Evolutionary conservation across 164 flowering plant species (phyloP).

Genomic region (Taxillus chinensis): DNA sequence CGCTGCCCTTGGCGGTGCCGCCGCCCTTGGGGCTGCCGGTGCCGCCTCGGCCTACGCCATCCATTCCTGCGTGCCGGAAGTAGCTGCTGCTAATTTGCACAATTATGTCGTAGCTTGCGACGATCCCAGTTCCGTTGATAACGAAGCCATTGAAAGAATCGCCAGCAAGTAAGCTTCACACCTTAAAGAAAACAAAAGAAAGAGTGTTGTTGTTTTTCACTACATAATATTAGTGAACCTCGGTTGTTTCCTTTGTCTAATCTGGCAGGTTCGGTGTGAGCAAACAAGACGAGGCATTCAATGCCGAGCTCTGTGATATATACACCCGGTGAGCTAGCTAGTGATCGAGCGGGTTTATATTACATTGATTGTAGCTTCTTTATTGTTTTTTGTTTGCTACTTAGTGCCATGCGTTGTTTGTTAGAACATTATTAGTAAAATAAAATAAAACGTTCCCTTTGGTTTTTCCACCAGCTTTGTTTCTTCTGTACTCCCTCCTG

Average conservation of each 20-base stretch:
- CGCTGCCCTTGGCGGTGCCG: conserved; percentile 64
- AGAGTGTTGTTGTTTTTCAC: too few species aligned
- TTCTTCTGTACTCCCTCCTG: conserved; percentile 76
- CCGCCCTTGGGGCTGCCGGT: conserved; percentile 61
- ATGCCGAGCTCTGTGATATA: conserved; percentile 78
- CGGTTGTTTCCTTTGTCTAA: not conserved
- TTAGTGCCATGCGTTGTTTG: not conserved
- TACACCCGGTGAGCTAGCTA: conserved; percentile 51
- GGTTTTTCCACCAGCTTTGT: conserved; percentile 48
- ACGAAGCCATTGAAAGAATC: conserved; percentile 59
- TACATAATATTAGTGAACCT: too few species aligned
- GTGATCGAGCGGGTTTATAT: not conserved
- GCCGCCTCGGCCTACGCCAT: conserved; percentile 65
- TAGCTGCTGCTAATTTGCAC: conserved; percentile 73
- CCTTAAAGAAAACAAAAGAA: not conserved
- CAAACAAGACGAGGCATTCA: conserved; percentile 81
- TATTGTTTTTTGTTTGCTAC: not conserved
- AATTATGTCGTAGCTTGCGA: conserved; percentile 59
- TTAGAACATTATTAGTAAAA: too few species aligned
- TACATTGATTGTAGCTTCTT: not conserved
- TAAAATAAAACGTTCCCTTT: not conserved
- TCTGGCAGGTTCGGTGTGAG: conserved; percentile 77
- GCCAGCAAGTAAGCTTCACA: conserved; percentile 37
- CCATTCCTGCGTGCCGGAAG: conserved; percentile 74
- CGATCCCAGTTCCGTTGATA: conserved; percentile 54